Percentiles rank a stretch among this genome's conserved stretches.
Evolutionary conservation across 768 basidiomycete genomes (phyloP).

Genomic region (Tulasnella sp.): DNA sequence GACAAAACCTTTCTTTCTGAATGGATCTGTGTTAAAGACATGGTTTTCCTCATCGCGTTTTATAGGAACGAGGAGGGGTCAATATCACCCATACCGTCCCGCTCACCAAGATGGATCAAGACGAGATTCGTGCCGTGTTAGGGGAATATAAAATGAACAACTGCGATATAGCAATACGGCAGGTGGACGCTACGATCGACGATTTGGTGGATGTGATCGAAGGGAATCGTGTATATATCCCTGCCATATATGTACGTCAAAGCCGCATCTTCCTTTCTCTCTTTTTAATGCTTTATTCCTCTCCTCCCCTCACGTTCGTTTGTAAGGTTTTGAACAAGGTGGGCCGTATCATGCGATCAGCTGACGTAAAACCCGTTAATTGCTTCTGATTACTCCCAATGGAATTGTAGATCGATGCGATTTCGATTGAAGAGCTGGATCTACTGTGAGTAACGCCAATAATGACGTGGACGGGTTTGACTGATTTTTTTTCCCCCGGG

Average conservation of each 20-base stretch:
- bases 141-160: slow-evolving; percentile 89
- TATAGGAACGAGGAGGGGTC: slow-evolving; percentile 41
- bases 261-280: too few relatives aligned
- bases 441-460: slow-evolving; percentile 70
- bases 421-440: slow-evolving; percentile 96
- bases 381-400: not conserved
- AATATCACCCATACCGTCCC: slow-evolving; percentile 96
- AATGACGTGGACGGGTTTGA: too few relatives aligned
- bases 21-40: too few relatives aligned
- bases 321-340: slow-evolving; percentile 75
- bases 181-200: slow-evolving; percentile 84
- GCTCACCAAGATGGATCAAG: slow-evolving; percentile 87
- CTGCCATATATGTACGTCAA: slow-evolving; percentile 69
- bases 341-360: not conserved
- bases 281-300: too few relatives aligned
- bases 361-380: not conserved
- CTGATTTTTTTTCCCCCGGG: too few relatives aligned
- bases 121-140: slow-evolving; percentile 90
- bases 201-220: slow-evolving; percentile 97
- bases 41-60: not conserved
- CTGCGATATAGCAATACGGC: slow-evolving; percentile 83
- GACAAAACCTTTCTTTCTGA: not conserved
- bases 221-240: slow-evolving; percentile 92
- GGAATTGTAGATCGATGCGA: slow-evolving; percentile 70
- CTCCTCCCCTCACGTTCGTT: slow-evolving; percentile 11